Evolutionary conservation across 1,139 yeast genomes (phyloP).

Genomic region (Taphrina pruni): DNA sequence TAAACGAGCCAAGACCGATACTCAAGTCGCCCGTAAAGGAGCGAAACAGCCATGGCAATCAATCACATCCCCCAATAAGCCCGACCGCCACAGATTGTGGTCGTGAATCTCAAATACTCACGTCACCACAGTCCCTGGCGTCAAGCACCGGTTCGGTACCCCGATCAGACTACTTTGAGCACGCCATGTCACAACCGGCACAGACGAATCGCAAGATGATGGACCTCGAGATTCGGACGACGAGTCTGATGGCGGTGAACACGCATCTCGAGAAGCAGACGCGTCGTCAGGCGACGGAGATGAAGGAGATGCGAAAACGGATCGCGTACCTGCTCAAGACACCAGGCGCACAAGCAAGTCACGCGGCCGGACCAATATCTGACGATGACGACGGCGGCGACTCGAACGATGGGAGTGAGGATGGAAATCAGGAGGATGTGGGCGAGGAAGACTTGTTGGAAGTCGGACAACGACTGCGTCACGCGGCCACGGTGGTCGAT

Average conservation of each 20-base stretch:
- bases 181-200: conserved; percentile 22
- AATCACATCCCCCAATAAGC: background rate
- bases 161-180: conserved; percentile 18
- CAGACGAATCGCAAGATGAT: conserved; percentile 43
- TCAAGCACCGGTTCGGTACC: conserved; percentile 2
- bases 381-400: conserved; percentile 1
- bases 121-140: conserved; percentile 13
- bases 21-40: conserved; percentile 14
- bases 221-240: conserved; percentile 46
- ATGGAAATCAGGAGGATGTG: background rate
- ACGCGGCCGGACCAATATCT: background rate
- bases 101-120: background rate
- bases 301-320: conserved; percentile 42
- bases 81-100: background rate
- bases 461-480: conserved; percentile 3
- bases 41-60: background rate
- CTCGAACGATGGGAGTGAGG: background rate
- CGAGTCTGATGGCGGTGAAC: conserved; percentile 46
- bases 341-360: background rate
- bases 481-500: conserved; percentile 15
- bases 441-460: conserved; percentile 8
- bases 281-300: conserved; percentile 44
- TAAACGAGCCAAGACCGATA: background rate
- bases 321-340: conserved; percentile 10
- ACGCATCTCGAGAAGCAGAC: conserved; percentile 46